A percentile compares a stretch with the other conserved stretches of the same genome.
Evolutionary conservation across 768 basidiomycete species (phyloP).

Genomic region (Lentinula sp.): DNA sequence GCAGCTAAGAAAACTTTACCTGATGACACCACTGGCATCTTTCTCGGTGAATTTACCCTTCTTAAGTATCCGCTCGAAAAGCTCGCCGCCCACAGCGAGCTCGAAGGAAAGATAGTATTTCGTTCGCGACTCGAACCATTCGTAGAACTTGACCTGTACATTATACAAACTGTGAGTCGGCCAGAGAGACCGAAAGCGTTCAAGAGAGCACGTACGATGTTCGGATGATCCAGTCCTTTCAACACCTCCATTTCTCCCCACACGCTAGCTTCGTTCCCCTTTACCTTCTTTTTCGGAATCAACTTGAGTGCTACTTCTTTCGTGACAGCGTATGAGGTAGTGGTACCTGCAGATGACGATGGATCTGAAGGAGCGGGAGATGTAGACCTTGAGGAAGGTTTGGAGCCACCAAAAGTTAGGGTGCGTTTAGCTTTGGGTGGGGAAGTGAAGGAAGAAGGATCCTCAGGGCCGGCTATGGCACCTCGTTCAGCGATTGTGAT

Average conservation of each 20-base stretch:
- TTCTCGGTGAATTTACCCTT: constrained; percentile 91
- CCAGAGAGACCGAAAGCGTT: neutral
- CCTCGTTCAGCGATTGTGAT: constrained; percentile 50
- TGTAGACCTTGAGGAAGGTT: constrained; percentile 15
- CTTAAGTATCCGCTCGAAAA: constrained; percentile 83
- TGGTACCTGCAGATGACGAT: constrained; percentile 11
- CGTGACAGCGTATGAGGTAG: constrained; percentile 26
- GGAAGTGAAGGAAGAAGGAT: constrained; percentile 8
- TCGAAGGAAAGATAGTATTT: constrained; percentile 97
- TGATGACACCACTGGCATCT: constrained; percentile 76
- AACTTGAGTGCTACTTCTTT: constrained; percentile 86
- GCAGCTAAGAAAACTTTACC: constrained; percentile 32
- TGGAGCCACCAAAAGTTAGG: constrained; percentile 17
- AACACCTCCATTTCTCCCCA: constrained; percentile 94
- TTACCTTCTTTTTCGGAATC: constrained; percentile 93
- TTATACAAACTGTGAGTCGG: neutral
- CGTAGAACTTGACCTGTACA: constrained; percentile 84
- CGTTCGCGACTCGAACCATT: constrained; percentile 90
- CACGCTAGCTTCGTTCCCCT: constrained; percentile 82
- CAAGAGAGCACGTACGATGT: constrained; percentile 37
- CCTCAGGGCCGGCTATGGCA: constrained; percentile 24
- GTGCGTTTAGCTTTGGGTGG: constrained; percentile 9
- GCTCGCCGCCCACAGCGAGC: constrained; percentile 89
- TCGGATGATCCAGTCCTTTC: constrained; percentile 83
- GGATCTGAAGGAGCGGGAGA: constrained; percentile 15